These are phyloP conservation scores for Cinnamomum chago DNA, from an alignment of 164 flowering plant species.

Conservation along the genomic window DNA sequence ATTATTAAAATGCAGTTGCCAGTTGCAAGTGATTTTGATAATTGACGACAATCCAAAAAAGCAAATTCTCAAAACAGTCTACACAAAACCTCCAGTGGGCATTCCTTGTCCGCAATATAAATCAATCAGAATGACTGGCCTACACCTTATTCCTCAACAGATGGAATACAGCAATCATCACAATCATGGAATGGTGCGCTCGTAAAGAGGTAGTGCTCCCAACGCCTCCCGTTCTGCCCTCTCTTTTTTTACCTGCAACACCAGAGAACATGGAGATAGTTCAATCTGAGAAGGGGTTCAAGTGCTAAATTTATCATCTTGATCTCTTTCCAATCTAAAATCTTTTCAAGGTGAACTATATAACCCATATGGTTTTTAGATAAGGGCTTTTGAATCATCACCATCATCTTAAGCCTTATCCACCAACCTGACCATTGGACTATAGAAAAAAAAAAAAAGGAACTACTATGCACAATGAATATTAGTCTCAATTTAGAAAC, in stretches of 20 bases:
- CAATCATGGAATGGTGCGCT: conserved; percentile 31
- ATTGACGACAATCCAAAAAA: not conserved
- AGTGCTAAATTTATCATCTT: not conserved
- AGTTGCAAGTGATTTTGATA: not conserved
- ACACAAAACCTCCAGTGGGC: not conserved
- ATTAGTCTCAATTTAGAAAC: too few relatives aligned
- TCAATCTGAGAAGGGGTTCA: too few relatives aligned
- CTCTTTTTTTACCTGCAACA: conserved; percentile 74
- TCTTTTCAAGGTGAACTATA: not conserved
- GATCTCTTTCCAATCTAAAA: not conserved
- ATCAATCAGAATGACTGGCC: not conserved
- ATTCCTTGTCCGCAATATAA: not conserved
- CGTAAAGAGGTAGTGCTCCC: conserved; percentile 88
- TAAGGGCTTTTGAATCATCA: not conserved
- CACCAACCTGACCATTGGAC: not conserved
- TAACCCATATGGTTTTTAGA: not conserved
- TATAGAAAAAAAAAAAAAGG: not conserved
- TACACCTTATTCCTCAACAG: not conserved
- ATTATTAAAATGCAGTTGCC: not conserved
- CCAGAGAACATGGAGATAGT: not conserved
- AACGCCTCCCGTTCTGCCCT: conserved; percentile 80
- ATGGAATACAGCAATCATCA: not conserved
- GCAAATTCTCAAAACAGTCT: not conserved
- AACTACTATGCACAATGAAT: not conserved
- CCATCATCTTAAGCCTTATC: not conserved